These are phyloP conservation scores for Lactarius evosmus DNA, from an alignment of 768 basidiomycete species.

Conservation along the genomic window DNA sequence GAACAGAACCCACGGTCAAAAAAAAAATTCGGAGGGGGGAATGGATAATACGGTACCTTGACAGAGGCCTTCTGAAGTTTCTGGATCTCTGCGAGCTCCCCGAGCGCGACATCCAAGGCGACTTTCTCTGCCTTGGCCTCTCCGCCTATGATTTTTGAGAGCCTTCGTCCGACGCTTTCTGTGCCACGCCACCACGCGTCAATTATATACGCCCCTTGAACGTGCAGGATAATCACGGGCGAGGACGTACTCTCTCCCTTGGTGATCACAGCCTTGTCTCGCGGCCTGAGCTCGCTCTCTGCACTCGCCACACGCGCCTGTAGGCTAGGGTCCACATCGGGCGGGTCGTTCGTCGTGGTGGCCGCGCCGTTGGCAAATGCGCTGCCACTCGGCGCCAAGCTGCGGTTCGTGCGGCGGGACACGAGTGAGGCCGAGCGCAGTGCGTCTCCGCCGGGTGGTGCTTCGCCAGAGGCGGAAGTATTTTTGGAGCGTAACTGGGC, in stretches of 20 bases:
- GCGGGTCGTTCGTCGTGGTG: slow-evolving; percentile 45
- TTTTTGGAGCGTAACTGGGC: neutral
- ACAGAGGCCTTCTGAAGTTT: slow-evolving; percentile 64
- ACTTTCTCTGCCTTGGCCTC: slow-evolving; percentile 69
- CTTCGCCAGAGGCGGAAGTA: neutral
- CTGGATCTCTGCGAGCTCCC: slow-evolving; percentile 65
- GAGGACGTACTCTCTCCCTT: slow-evolving; percentile 50
- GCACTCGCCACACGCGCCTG: slow-evolving; percentile 45
- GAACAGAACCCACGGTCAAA: neutral
- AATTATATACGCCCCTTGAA: neutral
- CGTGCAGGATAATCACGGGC: too few relatives aligned
- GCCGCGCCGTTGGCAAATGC: slow-evolving; percentile 55
- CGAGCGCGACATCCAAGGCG: slow-evolving; percentile 56
- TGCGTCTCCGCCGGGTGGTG: neutral
- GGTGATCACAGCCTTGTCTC: slow-evolving; percentile 49
- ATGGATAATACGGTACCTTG: slow-evolving; percentile 42
- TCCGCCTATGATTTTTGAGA: slow-evolving; percentile 66
- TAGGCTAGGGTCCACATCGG: slow-evolving; percentile 39
- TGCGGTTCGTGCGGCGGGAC: slow-evolving; percentile 11
- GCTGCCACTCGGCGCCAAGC: slow-evolving; percentile 26
- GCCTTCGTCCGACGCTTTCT: slow-evolving; percentile 58
- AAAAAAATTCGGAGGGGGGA: neutral
- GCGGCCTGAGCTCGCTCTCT: slow-evolving; percentile 46
- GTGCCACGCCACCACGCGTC: neutral
- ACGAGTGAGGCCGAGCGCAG: neutral